Conservation (phyloP, 1,284 basidiomycete genomes). For the Caloboletus firmus region DNA sequence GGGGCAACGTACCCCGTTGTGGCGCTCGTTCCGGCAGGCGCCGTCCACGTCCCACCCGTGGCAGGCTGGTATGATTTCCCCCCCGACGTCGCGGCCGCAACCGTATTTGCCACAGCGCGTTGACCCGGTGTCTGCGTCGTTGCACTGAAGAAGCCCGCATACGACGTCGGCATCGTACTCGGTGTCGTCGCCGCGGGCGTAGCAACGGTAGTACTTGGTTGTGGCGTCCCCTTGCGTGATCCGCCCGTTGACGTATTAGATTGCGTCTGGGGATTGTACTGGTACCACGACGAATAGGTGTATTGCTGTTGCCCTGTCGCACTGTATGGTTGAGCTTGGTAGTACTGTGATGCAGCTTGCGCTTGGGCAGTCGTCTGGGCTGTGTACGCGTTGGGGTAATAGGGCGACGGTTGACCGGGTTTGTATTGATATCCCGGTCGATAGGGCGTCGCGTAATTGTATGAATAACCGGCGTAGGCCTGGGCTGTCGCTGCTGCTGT, state of each 20-base stretch:
- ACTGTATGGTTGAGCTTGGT: constrained; percentile 32
- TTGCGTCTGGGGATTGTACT: constrained; percentile 34
- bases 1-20: constrained; percentile 34
- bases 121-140: constrained; percentile 37
- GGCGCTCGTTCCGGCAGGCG: constrained; percentile 14
- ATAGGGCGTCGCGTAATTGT: constrained; percentile 32
- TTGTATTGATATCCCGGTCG: constrained; percentile 36
- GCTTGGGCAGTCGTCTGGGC: constrained; percentile 25
- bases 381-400: constrained; percentile 32
- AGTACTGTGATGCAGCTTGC: constrained; percentile 33
- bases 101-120: constrained; percentile 51
- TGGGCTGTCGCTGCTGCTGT: constrained; percentile 28
- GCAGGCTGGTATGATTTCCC: constrained; percentile 32
- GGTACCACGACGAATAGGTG: constrained; percentile 37
- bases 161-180: constrained; percentile 35
- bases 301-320: constrained; percentile 35
- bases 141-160: constrained; percentile 40
- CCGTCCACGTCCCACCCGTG: constrained; percentile 28
- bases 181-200: constrained; percentile 28
- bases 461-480: constrained; percentile 27
- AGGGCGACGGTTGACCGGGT: constrained; percentile 34
- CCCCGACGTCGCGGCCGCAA: constrained; percentile 31
- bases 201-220: constrained; percentile 37
- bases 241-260: constrained; percentile 24
- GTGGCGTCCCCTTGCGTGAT: constrained; percentile 53